Percentiles rank a stretch among this genome's conserved stretches.
These are phyloP conservation scores for Exophiala aquamarina DNA, from an alignment of 2,329 filamentous ascomycete genomes.

Conservation along the genomic window DNA sequence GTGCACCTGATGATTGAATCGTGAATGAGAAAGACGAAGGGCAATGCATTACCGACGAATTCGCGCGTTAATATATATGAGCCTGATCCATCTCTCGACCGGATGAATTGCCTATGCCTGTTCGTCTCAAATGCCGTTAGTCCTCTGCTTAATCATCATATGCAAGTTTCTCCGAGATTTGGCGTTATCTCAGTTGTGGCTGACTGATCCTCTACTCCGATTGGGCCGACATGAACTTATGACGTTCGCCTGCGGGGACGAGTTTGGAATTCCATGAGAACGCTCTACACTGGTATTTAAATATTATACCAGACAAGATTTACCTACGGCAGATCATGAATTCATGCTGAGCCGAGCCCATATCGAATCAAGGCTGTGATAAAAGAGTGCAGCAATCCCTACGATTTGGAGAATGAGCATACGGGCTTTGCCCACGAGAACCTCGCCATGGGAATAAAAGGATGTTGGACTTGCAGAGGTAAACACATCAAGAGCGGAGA, in stretches of 20 bases:
- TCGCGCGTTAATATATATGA: not conserved
- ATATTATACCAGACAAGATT: conserved; percentile 2
- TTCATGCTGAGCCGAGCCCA: not conserved
- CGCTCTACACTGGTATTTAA: conserved; percentile 5
- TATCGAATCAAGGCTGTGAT: conserved; percentile 3
- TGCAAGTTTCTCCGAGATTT: conserved; percentile 19
- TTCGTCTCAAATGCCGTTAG: not conserved
- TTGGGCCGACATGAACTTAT: conserved; percentile 2
- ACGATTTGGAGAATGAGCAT: conserved; percentile 10
- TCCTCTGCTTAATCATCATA: conserved; percentile 17
- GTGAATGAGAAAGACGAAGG: not conserved
- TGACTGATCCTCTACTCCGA: conserved; percentile 10
- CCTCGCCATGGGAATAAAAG: conserved; percentile 17
- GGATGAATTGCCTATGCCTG: not conserved
- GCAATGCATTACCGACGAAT: not conserved
- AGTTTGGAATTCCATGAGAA: not conserved
- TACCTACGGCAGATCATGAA: conserved; percentile 5
- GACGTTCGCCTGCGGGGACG: not conserved
- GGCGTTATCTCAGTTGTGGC: not conserved
- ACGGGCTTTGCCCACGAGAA: conserved; percentile 2
- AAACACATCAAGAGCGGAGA: conserved; percentile 5
- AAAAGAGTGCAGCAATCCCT: conserved; percentile 7
- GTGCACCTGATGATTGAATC: not conserved
- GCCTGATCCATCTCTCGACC: too few species aligned
- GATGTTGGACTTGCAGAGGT: conserved; percentile 22